Evolutionary conservation across 805 yeast species (phyloP).

Genomic region (Vanderwaltozyma verrucispora): DNA sequence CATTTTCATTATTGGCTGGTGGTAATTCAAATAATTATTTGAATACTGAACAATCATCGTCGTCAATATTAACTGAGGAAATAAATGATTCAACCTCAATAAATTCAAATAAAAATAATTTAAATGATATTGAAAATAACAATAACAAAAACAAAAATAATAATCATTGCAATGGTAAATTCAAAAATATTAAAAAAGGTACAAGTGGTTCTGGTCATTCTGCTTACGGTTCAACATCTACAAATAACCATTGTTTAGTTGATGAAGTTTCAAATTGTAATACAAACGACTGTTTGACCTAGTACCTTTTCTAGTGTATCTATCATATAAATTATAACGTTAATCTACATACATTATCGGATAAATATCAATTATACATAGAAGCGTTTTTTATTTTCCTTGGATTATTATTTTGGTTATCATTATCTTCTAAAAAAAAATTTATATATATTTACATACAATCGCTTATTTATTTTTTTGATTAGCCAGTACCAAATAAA

Average conservation of each 20-base stretch:
- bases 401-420: too few species aligned
- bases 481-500: too few species aligned
- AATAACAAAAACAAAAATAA: background rate
- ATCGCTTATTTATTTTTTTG: too few species aligned
- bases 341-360: too few species aligned
- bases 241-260: constrained; percentile 35
- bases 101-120: too few species aligned
- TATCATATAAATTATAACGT: too few species aligned
- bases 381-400: too few species aligned
- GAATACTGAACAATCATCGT: background rate
- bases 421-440: too few species aligned
- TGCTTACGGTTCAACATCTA: constrained; percentile 28
- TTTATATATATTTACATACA: too few species aligned
- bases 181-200: too few species aligned
- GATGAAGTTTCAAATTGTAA: constrained; percentile 46
- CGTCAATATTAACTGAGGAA: background rate
- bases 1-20: constrained; percentile 25
- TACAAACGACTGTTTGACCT: constrained; percentile 33
- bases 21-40: constrained; percentile 1
- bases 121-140: background rate
- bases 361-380: background rate
- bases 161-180: background rate
- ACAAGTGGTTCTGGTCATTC: constrained; percentile 1
- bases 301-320: too few species aligned
- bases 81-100: too few species aligned